phyloP scores from a whole-genome alignment of 2,329 filamentous ascomycete genomes.

The Pyrenochaeta sp. region DNA sequence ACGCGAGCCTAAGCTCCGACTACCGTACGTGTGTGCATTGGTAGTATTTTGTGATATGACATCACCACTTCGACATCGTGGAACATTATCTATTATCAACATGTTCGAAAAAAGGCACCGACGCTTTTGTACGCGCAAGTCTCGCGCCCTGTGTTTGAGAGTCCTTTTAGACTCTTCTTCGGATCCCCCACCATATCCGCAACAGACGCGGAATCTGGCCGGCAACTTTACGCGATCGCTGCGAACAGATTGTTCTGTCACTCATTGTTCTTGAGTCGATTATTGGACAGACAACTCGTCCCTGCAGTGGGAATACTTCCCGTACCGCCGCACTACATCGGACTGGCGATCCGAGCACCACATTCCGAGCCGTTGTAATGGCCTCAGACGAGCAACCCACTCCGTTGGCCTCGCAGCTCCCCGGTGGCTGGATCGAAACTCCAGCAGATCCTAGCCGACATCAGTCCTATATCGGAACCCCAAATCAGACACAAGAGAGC shows the following conservation, averaged over 20 bases:
- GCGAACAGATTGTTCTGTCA: conserved; percentile 3
- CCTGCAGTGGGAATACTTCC: not conserved
- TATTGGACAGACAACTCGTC: not conserved
- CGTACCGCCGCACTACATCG: not conserved
- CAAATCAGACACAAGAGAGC: conserved; percentile 13
- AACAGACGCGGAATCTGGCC: conserved; percentile 2
- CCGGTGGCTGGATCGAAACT: conserved; percentile 49
- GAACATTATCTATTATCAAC: conserved; percentile 1
- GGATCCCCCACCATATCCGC: conserved; percentile 3
- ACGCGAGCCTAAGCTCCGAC: conserved; percentile 18
- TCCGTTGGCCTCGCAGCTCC: conserved; percentile 42
- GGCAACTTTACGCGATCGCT: conserved; percentile 1
- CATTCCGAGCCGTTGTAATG: conserved; percentile 27
- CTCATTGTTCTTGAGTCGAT: conserved; percentile 2
- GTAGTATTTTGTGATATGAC: conserved; percentile 17
- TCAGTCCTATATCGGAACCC: conserved; percentile 33
- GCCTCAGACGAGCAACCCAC: conserved; percentile 39
- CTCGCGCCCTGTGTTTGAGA: conserved; percentile 1
- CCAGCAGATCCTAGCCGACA: conserved; percentile 35
- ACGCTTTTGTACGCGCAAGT: conserved; percentile 11
- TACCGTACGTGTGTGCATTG: not conserved
- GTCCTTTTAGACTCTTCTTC: conserved; percentile 6
- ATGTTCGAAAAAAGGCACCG: conserved; percentile 19
- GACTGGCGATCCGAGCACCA: conserved; percentile 2
- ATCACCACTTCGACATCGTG: conserved; percentile 26